Evolutionary conservation across 192 early-diverging fungal genomes (phyloP).

Genomic region (Spizellomyces punctatus): DNA sequence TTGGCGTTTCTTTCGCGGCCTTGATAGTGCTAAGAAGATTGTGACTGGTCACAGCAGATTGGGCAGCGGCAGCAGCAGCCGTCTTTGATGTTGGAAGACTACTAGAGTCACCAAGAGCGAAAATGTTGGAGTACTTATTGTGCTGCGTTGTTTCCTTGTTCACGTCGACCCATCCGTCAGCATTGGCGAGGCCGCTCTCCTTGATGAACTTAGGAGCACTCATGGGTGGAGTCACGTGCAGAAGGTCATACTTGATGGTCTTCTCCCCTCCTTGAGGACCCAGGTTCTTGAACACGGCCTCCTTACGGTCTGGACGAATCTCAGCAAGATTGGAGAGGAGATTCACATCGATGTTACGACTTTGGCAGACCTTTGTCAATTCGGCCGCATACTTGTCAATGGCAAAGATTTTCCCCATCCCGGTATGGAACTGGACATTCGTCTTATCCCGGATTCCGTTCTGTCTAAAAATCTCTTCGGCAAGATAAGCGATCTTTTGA

Average conservation of each 20-base stretch:
- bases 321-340: constrained; percentile 71
- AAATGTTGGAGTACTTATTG: constrained; percentile 75
- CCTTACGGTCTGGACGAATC: constrained; percentile 61
- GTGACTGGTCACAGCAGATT: constrained; percentile 73
- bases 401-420: constrained; percentile 84
- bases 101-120: constrained; percentile 80
- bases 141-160: constrained; percentile 80
- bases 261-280: constrained; percentile 49
- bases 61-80: constrained; percentile 82
- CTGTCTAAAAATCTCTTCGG: constrained; percentile 79
- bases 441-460: constrained; percentile 68
- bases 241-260: constrained; percentile 74
- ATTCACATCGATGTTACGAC: constrained; percentile 72
- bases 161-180: constrained; percentile 82
- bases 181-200: constrained; percentile 62
- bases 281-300: constrained; percentile 68
- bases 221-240: constrained; percentile 87
- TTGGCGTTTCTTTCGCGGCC: constrained; percentile 40
- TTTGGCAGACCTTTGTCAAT: constrained; percentile 66
- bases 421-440: constrained; percentile 75
- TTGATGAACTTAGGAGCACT: constrained; percentile 79
- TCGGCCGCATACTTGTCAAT: constrained; percentile 80
- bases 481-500: constrained; percentile 85
- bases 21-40: constrained; percentile 70
- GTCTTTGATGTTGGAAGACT: constrained; percentile 90